Evolutionary conservation across 331 rosid genomes (phyloP).

Genomic region (Cydonia oblonga): DNA sequence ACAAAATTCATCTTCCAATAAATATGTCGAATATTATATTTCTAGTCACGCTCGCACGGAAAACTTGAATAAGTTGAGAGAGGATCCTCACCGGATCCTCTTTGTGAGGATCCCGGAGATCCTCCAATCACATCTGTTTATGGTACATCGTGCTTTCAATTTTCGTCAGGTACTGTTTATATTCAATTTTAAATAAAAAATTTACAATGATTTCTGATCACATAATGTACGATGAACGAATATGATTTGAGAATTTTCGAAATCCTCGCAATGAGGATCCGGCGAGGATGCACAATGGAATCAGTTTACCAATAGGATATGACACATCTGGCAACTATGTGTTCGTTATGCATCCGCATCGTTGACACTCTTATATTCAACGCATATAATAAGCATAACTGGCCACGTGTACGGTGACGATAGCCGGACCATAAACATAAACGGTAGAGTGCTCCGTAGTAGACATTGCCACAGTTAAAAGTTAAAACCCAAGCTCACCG

Average conservation of each 20-base stretch:
- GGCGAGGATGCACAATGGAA: too few relatives aligned
- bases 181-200: too few relatives aligned
- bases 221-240: too few relatives aligned
- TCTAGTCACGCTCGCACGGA: too few relatives aligned
- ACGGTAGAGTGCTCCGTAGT: neutral
- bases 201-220: too few relatives aligned
- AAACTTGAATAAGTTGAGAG: too few relatives aligned
- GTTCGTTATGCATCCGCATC: neutral
- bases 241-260: rapidly evolving
- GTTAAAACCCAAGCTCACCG: slow-evolving; percentile 22
- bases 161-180: too few relatives aligned
- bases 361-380: neutral
- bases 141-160: too few relatives aligned
- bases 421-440: neutral
- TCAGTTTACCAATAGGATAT: neutral
- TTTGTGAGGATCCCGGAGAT: rapidly evolving
- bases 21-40: too few relatives aligned
- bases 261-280: too few relatives aligned
- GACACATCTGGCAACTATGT: neutral
- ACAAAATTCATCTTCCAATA: too few relatives aligned
- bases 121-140: too few relatives aligned
- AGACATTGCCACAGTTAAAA: slow-evolving; percentile 11
- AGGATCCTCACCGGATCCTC: rapidly evolving
- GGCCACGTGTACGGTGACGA: slow-evolving; percentile 3
- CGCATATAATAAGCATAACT: neutral